These are phyloP conservation scores for Mycothermus thermophilus DNA, from an alignment of 495 filamentous ascomycete species.

Conservation along the genomic window DNA sequence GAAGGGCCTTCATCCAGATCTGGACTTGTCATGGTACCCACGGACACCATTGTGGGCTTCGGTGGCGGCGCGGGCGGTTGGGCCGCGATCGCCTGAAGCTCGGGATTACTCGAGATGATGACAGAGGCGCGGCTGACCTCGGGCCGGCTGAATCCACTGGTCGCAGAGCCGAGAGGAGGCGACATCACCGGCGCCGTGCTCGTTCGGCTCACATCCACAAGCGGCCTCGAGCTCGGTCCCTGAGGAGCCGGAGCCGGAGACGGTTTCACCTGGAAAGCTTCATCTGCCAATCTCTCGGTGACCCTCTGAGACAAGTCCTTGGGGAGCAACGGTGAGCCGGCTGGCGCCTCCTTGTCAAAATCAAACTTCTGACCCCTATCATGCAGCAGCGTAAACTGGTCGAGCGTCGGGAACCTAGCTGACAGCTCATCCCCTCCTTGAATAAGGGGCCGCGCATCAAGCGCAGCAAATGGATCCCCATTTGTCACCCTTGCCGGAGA, in stretches of 20 bases:
- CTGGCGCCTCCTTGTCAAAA: constrained; percentile 40
- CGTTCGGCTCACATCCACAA: constrained; percentile 19
- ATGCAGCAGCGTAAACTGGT: constrained; percentile 84
- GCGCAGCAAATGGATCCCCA: constrained; percentile 79
- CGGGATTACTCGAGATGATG: constrained; percentile 40
- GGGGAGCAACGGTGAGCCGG: neutral
- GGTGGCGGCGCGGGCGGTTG: constrained; percentile 39
- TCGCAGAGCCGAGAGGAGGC: constrained; percentile 21
- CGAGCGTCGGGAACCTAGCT: constrained; percentile 74
- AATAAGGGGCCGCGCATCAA: constrained; percentile 51
- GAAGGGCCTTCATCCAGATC: constrained; percentile 38
- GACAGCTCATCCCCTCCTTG: constrained; percentile 63
- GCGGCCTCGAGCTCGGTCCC: constrained; percentile 19
- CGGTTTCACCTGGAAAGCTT: constrained; percentile 40
- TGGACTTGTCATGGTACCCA: constrained; percentile 78
- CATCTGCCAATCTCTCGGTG: constrained; percentile 73
- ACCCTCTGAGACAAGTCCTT: constrained; percentile 60
- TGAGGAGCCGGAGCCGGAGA: constrained; percentile 10
- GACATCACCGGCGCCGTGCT: constrained; percentile 12
- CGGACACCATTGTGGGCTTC: constrained; percentile 69
- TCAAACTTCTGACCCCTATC: constrained; percentile 78
- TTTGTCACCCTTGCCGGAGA: constrained; percentile 58
- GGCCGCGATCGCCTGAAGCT: constrained; percentile 37
- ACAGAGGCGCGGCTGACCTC: constrained; percentile 37
- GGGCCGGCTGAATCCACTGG: constrained; percentile 25